These are phyloP conservation scores for Globisporangium camurandrum DNA, from an alignment of 352 stramenopile genomes.

Conservation along the genomic window DNA sequence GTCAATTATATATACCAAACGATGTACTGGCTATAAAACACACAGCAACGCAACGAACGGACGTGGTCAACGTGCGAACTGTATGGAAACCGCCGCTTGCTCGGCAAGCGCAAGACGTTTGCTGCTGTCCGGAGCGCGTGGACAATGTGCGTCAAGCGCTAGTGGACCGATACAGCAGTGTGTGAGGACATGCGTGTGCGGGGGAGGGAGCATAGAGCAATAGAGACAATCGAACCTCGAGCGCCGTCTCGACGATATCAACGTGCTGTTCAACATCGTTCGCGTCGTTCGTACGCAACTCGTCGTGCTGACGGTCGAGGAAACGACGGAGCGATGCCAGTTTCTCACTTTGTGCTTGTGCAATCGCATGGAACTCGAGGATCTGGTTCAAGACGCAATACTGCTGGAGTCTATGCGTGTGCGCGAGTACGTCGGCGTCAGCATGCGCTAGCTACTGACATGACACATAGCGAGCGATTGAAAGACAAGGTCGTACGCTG, in stretches of 20 bases:
- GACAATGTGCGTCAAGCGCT: slow-evolving; percentile 41
- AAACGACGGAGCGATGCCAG: slow-evolving; percentile 47
- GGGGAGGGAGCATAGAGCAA: neutral
- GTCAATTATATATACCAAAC: too few species aligned
- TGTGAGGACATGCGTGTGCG: neutral
- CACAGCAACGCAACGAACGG: slow-evolving; percentile 6
- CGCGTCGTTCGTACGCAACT: slow-evolving; percentile 32
- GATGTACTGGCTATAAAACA: neutral
- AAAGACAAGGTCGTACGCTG: slow-evolving; percentile 26
- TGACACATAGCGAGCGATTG: too few species aligned
- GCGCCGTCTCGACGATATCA: slow-evolving; percentile 40
- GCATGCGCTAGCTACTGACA: neutral
- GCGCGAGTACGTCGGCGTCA: too few species aligned
- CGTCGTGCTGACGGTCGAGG: slow-evolving; percentile 29
- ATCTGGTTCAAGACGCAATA: slow-evolving; percentile 84
- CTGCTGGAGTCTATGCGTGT: slow-evolving; percentile 45
- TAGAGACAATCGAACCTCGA: slow-evolving; percentile 16
- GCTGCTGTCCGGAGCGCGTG: slow-evolving; percentile 59
- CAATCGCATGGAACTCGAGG: slow-evolving; percentile 69
- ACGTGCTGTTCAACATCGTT: slow-evolving; percentile 49
- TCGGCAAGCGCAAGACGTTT: slow-evolving; percentile 68
- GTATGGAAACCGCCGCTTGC: slow-evolving; percentile 71
- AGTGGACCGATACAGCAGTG: neutral
- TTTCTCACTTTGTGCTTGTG: slow-evolving; percentile 46
- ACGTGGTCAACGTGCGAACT: slow-evolving; percentile 77